These are phyloP conservation scores for Agrocybe pediades DNA, from an alignment of 768 basidiomycete genomes.

Conservation along the genomic window DNA sequence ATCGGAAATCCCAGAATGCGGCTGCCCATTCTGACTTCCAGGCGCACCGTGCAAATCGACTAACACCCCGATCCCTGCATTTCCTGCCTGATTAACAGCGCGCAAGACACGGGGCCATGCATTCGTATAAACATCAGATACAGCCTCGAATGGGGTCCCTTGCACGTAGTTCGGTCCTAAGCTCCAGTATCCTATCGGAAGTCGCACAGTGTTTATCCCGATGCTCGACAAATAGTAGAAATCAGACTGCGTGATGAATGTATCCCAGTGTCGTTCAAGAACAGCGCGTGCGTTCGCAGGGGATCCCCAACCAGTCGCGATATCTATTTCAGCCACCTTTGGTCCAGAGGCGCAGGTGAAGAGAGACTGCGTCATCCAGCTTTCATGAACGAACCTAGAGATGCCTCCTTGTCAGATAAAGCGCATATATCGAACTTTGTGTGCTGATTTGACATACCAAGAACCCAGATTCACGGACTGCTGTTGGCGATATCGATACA, in stretches of 20 bases:
- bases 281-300: constrained; percentile 41
- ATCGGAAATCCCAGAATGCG: constrained; percentile 69
- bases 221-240: constrained; percentile 65
- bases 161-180: constrained; percentile 56
- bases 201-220: constrained; percentile 70
- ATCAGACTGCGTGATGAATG: constrained; percentile 65
- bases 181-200: constrained; percentile 64
- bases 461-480: constrained; percentile 67
- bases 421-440: not conserved
- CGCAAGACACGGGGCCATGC: constrained; percentile 68
- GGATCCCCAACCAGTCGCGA: constrained; percentile 64
- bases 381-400: constrained; percentile 68
- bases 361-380: constrained; percentile 73
- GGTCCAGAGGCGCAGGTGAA: constrained; percentile 58
- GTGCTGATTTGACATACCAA: constrained; percentile 44
- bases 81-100: constrained; percentile 63
- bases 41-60: constrained; percentile 73
- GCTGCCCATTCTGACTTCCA: constrained; percentile 75
- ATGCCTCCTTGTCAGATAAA: not conserved
- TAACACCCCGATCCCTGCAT: constrained; percentile 65
- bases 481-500: constrained; percentile 66
- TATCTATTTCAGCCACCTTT: constrained; percentile 60
- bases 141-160: constrained; percentile 65
- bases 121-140: constrained; percentile 55
- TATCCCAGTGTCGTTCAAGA: constrained; percentile 79